Conservation (phyloP, 495 filamentous ascomycete genomes). For the Penicillium cataractarum region DNA sequence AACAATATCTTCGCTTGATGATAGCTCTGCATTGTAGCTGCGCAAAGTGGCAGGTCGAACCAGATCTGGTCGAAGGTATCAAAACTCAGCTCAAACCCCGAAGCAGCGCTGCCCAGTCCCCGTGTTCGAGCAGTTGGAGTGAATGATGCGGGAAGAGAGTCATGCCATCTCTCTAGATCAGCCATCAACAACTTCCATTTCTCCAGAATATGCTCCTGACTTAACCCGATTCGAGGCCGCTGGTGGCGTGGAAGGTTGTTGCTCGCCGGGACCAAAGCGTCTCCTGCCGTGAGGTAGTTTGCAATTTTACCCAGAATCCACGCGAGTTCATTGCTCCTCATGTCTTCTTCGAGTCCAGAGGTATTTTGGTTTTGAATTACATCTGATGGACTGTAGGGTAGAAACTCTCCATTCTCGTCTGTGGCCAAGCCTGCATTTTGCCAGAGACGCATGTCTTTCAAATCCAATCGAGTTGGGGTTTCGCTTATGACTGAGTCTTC, state of each 20-base stretch:
- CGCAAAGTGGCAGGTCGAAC: neutral
- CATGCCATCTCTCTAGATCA: neutral
- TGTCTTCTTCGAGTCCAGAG: neutral
- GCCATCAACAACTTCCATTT: neutral
- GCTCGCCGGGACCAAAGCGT: neutral
- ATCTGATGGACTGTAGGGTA: slow-evolving; percentile 10
- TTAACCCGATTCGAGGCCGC: neutral
- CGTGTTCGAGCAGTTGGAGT: neutral
- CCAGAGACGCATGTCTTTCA: slow-evolving; percentile 28
- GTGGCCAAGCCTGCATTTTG: slow-evolving; percentile 26
- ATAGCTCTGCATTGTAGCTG: slow-evolving; percentile 1
- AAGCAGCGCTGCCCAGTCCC: neutral
- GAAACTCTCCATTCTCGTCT: slow-evolving; percentile 15
- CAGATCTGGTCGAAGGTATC: neutral
- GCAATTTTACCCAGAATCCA: neutral
- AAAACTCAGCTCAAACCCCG: neutral
- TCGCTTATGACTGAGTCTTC: slow-evolving; percentile 20
- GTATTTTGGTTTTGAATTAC: neutral
- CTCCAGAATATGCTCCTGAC: neutral
- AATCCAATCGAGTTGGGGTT: slow-evolving; percentile 24
- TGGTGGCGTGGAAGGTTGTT: neutral
- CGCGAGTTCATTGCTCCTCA: neutral
- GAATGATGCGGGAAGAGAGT: neutral
- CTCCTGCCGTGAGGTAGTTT: neutral
- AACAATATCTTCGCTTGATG: neutral